Conservation (phyloP, 805 yeast species). For the Candida khao-thaluensis region DNA sequence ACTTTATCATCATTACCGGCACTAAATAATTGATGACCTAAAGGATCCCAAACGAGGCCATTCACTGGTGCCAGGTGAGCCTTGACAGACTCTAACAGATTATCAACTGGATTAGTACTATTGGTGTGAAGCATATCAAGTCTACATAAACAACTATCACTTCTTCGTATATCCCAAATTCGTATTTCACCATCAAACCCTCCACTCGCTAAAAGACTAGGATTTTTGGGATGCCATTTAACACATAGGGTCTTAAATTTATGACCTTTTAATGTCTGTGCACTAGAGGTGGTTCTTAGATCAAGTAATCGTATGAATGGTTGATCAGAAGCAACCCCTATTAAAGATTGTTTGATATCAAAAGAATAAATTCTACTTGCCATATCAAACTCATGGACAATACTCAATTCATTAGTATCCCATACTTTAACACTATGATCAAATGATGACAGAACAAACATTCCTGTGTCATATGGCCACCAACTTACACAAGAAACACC, state of each 20-base stretch:
- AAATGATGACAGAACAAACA: slow-evolving; percentile 80
- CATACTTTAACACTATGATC: slow-evolving; percentile 76
- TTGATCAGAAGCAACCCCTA: slow-evolving; percentile 72
- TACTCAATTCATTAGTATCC: slow-evolving; percentile 69
- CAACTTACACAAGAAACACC: slow-evolving; percentile 76
- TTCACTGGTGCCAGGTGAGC: slow-evolving; percentile 82
- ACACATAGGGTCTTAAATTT: slow-evolving; percentile 55
- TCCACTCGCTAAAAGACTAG: slow-evolving; percentile 70
- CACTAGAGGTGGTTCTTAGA: slow-evolving; percentile 66
- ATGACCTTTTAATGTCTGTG: slow-evolving; percentile 69
- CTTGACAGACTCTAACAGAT: slow-evolving; percentile 39
- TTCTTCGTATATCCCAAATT: slow-evolving; percentile 82
- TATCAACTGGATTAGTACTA: slow-evolving; percentile 7
- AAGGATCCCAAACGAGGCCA: slow-evolving; percentile 71
- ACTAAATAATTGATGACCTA: slow-evolving; percentile 61
- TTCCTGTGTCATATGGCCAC: slow-evolving; percentile 89
- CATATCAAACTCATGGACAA: slow-evolving; percentile 65
- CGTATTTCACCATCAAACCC: slow-evolving; percentile 78
- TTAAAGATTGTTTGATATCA: slow-evolving; percentile 58
- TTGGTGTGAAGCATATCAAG: slow-evolving; percentile 57
- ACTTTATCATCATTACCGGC: slow-evolving; percentile 81
- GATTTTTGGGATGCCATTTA: slow-evolving; percentile 71
- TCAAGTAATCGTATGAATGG: slow-evolving; percentile 70
- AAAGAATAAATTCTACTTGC: slow-evolving; percentile 64
- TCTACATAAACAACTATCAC: slow-evolving; percentile 59